Percentiles rank a stretch among this genome's conserved stretches.
These are phyloP conservation scores for Elongisporangium senticosum DNA, from an alignment of 352 stramenopile genomes.

Conservation along the genomic window DNA sequence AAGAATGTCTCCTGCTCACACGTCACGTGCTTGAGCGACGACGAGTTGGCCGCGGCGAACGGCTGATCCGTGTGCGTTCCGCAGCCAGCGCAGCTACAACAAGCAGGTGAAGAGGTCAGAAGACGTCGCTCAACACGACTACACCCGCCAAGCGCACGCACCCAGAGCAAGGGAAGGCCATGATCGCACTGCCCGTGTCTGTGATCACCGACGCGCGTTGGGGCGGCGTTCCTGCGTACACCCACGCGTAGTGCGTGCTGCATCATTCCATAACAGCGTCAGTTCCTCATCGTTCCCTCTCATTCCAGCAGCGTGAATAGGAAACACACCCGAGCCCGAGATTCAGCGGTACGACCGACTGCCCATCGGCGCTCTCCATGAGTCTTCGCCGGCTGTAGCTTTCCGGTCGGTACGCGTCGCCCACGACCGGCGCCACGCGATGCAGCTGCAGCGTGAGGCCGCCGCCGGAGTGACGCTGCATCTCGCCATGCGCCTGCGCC, in stretches of 20 bases:
- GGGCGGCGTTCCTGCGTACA: slow-evolving; percentile 73
- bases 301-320: neutral
- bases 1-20: slow-evolving; percentile 49
- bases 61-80: slow-evolving; percentile 70
- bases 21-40: slow-evolving; percentile 63
- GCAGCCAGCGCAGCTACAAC: slow-evolving; percentile 45
- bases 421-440: slow-evolving; percentile 15
- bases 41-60: slow-evolving; percentile 56
- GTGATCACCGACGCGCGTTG: slow-evolving; percentile 80
- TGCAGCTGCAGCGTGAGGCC: slow-evolving; percentile 37
- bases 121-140: neutral
- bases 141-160: slow-evolving; percentile 7
- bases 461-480: slow-evolving; percentile 3
- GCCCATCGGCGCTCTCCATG: slow-evolving; percentile 17
- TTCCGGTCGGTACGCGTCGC: slow-evolving; percentile 26
- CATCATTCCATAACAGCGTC: neutral
- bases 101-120: neutral
- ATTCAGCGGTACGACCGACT: slow-evolving; percentile 51
- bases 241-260: slow-evolving; percentile 82
- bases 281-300: slow-evolving; percentile 4
- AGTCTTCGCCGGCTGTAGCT: slow-evolving; percentile 39
- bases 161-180: slow-evolving; percentile 77
- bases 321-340: slow-evolving; percentile 46
- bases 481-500: slow-evolving; percentile 2
- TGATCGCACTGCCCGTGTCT: slow-evolving; percentile 73